A percentile compares a stretch with the other conserved stretches of the same genome.
These are phyloP conservation scores for Ophiostoma triangulosporum DNA, from an alignment of 2,329 filamentous ascomycete species.

Conservation along the genomic window DNA sequence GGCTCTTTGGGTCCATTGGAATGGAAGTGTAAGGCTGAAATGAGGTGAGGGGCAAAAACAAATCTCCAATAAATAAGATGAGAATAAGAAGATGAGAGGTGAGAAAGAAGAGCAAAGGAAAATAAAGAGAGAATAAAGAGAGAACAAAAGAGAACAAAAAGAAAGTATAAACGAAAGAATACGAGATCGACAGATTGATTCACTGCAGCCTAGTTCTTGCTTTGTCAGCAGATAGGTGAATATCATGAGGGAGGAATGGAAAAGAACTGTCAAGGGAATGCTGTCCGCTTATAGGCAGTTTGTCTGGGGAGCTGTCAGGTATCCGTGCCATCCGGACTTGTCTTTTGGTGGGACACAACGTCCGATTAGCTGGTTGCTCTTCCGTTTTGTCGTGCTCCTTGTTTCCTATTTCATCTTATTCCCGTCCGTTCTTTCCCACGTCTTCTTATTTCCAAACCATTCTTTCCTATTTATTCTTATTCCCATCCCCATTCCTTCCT, in stretches of 20 bases:
- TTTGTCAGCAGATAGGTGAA: too few relatives aligned
- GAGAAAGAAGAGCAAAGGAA: background rate
- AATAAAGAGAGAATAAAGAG: background rate
- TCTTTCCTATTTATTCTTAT: background rate
- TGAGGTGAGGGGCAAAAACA: too few relatives aligned
- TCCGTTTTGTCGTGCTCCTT: background rate
- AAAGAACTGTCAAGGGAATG: background rate
- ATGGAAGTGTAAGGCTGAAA: background rate
- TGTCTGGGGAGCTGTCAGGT: too few relatives aligned
- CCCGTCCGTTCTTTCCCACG: background rate
- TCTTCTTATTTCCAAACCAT: background rate
- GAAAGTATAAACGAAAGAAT: too few relatives aligned
- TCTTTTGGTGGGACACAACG: background rate
- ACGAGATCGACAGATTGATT: too few relatives aligned
- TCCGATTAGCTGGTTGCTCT: background rate
- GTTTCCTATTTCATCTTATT: background rate
- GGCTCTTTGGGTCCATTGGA: slow-evolving; percentile 12
- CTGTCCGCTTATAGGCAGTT: too few relatives aligned
- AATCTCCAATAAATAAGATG: too few relatives aligned
- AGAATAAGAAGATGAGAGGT: background rate
- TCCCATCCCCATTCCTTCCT: background rate
- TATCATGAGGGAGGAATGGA: background rate
- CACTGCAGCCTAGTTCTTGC: background rate
- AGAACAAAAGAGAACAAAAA: background rate
- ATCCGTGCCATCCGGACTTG: slow-evolving; percentile 1